A percentile compares a stretch with the other conserved stretches of the same genome.
These are phyloP conservation scores for Luzula sylvatica DNA, from an alignment of 176 grass and related monocot species.

Conservation along the genomic window DNA sequence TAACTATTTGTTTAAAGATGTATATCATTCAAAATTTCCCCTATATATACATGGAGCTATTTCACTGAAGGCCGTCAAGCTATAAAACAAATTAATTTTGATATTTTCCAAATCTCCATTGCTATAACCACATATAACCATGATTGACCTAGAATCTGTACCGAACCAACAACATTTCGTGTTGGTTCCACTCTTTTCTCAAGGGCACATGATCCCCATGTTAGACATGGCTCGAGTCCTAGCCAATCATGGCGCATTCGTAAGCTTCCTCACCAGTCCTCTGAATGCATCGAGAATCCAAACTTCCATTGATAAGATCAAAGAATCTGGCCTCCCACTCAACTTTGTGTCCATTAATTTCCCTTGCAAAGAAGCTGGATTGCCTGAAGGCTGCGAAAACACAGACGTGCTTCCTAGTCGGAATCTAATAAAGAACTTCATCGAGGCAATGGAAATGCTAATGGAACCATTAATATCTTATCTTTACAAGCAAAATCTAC, in stretches of 20 bases:
- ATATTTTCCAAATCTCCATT: too few species aligned
- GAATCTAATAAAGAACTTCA: constrained; percentile 23
- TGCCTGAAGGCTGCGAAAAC: constrained; percentile 54
- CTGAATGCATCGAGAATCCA: constrained; percentile 39
- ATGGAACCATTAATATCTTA: constrained; percentile 22
- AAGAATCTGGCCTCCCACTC: constrained; percentile 16
- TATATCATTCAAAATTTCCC: too few species aligned
- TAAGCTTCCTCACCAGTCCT: constrained; percentile 55
- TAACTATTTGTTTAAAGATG: too few species aligned
- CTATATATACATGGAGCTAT: too few species aligned
- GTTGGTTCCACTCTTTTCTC: constrained; percentile 43
- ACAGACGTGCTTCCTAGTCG: constrained; percentile 25
- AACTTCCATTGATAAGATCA: neutral
- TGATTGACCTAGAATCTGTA: too few species aligned
- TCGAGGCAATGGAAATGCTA: constrained; percentile 34
- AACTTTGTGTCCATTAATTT: constrained; percentile 36
- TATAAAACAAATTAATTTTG: too few species aligned
- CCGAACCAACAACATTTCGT: too few species aligned
- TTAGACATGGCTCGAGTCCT: constrained; percentile 44
- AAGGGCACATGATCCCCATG: constrained; percentile 67
- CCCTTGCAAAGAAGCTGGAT: constrained; percentile 32
- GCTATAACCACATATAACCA: too few species aligned
- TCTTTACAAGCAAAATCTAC: constrained; percentile 20
- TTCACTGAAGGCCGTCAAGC: too few species aligned
- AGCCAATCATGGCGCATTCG: constrained; percentile 35